Conservation (phyloP, 495 filamentous ascomycete species). For the Trichoderma gamsii region DNA sequence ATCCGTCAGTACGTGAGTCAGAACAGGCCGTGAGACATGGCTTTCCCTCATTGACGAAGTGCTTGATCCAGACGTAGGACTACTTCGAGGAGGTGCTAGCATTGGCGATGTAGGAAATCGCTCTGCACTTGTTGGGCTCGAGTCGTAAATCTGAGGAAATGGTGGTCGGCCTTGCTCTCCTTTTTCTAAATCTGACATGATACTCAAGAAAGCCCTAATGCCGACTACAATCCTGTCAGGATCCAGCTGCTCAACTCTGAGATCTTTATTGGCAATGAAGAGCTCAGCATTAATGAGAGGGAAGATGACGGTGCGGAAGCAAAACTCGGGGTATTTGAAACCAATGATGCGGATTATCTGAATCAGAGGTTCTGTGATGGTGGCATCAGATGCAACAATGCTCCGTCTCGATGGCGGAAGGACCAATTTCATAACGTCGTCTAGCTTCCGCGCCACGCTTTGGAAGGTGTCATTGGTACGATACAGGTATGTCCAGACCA, state of each 20-base stretch:
- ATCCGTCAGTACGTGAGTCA: constrained; percentile 64
- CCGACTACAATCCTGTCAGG: constrained; percentile 95
- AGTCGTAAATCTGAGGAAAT: constrained; percentile 59
- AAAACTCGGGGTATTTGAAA: constrained; percentile 86
- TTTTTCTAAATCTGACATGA: constrained; percentile 91
- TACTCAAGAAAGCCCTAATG: constrained; percentile 84
- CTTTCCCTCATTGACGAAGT: constrained; percentile 37
- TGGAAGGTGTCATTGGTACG: constrained; percentile 63
- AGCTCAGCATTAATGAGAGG: constrained; percentile 89
- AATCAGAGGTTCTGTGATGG: constrained; percentile 79
- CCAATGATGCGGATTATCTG: constrained; percentile 94
- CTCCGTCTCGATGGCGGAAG: constrained; percentile 70
- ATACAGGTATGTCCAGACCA: constrained; percentile 97
- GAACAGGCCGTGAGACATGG: constrained; percentile 66
- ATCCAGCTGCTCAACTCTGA: constrained; percentile 87
- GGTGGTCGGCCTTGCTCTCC: constrained; percentile 71
- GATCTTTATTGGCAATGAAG: constrained; percentile 69
- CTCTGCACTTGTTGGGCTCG: background rate
- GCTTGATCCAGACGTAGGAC: no score
- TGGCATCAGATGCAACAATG: constrained; percentile 71
- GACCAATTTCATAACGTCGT: constrained; percentile 77
- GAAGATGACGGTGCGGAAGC: constrained; percentile 87
- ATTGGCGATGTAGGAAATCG: constrained; percentile 28
- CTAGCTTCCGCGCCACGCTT: constrained; percentile 67
- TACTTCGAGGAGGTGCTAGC: constrained; percentile 21